Evolutionary conservation across 179 eudicot genomes (phyloP).

Genomic region (Camellia oleifera): DNA sequence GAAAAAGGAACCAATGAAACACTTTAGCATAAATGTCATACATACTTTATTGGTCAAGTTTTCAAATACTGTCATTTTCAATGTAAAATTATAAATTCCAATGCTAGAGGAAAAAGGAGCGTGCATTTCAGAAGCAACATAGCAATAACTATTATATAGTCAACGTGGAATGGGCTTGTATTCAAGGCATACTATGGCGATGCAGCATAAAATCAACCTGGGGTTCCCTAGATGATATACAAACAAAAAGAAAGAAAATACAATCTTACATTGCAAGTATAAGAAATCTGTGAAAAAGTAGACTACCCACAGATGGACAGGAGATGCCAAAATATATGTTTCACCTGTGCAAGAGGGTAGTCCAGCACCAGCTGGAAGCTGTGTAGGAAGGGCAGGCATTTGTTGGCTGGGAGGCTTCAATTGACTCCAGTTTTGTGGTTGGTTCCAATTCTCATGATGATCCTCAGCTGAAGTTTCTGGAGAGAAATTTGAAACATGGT

Average conservation of each 20-base stretch:
- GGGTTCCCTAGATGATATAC: background rate
- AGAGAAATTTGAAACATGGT: slow-evolving; percentile 5
- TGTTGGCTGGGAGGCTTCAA: slow-evolving; percentile 42
- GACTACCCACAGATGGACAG: background rate
- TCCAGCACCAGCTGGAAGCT: slow-evolving; percentile 73
- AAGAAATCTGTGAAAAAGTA: background rate
- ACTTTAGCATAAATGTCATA: background rate
- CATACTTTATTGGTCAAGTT: background rate
- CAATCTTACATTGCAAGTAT: background rate
- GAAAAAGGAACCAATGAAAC: too few species aligned
- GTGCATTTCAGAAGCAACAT: background rate
- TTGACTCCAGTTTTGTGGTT: slow-evolving; percentile 36
- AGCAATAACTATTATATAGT: background rate
- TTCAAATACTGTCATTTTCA: background rate
- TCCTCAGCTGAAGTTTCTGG: slow-evolving; percentile 56
- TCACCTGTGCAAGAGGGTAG: slow-evolving; percentile 80
- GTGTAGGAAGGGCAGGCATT: slow-evolving; percentile 42
- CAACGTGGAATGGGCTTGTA: background rate
- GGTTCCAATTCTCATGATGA: slow-evolving; percentile 50
- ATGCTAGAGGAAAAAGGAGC: background rate
- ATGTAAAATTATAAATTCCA: background rate
- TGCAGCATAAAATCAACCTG: background rate
- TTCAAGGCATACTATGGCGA: background rate
- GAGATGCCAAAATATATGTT: background rate
- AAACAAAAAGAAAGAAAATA: background rate